Percentiles rank a stretch among this genome's conserved stretches.
phyloP scores from a whole-genome alignment of 1,139 yeast genomes.

The Geotrichum candidum region DNA sequence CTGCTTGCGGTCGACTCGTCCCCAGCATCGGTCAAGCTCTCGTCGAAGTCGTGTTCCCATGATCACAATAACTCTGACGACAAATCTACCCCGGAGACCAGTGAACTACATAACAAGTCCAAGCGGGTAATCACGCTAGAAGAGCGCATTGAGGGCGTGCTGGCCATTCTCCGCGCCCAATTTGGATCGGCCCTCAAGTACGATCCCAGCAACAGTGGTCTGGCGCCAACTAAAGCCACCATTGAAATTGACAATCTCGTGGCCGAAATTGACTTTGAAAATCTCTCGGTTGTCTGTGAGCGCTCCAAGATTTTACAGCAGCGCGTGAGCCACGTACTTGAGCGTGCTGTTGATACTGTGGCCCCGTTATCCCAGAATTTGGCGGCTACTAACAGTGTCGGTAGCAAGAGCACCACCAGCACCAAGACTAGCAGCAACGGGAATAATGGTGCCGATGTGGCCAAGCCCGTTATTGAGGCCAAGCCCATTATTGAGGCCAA shows the following conservation, averaged over 20 bases:
- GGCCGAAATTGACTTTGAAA: conserved; percentile 62
- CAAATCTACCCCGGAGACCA: neutral
- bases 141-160: conserved; percentile 59
- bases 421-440: too few species aligned
- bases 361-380: conserved; percentile 57
- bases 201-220: conserved; percentile 37
- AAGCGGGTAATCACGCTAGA: conserved; percentile 24
- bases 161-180: conserved; percentile 67
- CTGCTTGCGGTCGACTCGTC: conserved; percentile 87
- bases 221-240: conserved; percentile 45
- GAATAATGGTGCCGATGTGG: neutral
- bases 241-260: conserved; percentile 65
- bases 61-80: conserved; percentile 20
- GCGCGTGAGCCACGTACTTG: conserved; percentile 74
- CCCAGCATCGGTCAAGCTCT: conserved; percentile 86
- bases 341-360: conserved; percentile 70
- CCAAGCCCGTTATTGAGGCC: neutral
- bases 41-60: conserved; percentile 50
- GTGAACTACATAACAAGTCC: conserved; percentile 3
- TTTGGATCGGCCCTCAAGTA: conserved; percentile 48
- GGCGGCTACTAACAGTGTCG: neutral
- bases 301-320: conserved; percentile 66
- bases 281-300: conserved; percentile 65
- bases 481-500: neutral
- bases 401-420: too few species aligned